Evolutionary conservation across 768 basidiomycete species (phyloP).

Genomic region (Tephrocybe sp.): DNA sequence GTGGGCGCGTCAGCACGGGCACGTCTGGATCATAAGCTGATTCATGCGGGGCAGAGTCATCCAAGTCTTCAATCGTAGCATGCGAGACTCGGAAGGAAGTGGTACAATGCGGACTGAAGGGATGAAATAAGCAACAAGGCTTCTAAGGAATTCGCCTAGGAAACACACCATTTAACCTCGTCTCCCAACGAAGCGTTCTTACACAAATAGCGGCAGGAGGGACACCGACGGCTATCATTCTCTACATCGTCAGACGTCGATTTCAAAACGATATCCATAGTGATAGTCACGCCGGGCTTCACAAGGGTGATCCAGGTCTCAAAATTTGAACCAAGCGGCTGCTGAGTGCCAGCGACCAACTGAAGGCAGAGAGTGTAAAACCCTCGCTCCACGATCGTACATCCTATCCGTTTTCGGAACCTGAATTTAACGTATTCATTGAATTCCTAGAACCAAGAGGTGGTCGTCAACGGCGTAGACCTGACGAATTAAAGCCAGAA

Average conservation of each 20-base stretch:
- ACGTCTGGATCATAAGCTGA: neutral
- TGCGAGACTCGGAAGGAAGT: neutral
- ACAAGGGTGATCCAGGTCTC: neutral
- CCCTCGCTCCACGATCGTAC: neutral
- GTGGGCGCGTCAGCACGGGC: neutral
- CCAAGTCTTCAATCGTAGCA: neutral
- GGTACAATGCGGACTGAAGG: neutral
- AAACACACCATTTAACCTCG: neutral
- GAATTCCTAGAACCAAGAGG: conserved; percentile 5
- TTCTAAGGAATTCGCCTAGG: too few relatives aligned
- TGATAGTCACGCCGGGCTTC: conserved; percentile 6
- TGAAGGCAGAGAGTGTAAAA: conserved; percentile 1
- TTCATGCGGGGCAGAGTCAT: neutral
- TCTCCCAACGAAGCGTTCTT: neutral
- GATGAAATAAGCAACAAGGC: neutral
- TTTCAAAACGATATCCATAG: conserved; percentile 5
- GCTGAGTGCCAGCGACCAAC: conserved; percentile 1
- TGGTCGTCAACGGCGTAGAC: too few relatives aligned
- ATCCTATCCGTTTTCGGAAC: conserved; percentile 4
- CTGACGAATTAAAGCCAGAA: too few relatives aligned
- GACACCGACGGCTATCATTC: neutral
- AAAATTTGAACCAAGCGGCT: neutral
- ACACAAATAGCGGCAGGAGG: neutral
- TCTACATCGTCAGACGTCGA: neutral
- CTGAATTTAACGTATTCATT: conserved; percentile 8